A percentile compares a stretch with the other conserved stretches of the same genome.
These are phyloP conservation scores for Scedosporium aurantiacum DNA, from an alignment of 2,329 filamentous ascomycete species.

Conservation along the genomic window DNA sequence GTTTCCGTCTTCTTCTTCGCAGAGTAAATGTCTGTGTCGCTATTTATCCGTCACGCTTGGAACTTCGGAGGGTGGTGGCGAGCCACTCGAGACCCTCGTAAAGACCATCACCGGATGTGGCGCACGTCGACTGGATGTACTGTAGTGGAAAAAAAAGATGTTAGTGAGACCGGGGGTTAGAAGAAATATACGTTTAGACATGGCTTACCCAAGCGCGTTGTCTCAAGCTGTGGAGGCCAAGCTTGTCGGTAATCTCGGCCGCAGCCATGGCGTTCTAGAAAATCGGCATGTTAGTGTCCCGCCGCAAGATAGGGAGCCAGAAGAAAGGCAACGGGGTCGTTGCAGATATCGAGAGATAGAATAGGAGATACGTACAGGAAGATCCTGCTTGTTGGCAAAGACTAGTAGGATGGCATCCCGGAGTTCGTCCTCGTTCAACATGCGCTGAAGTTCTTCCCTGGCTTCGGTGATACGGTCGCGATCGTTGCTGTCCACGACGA, in stretches of 20 bases:
- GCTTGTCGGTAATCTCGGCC: slow-evolving; percentile 99
- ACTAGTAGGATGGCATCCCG: slow-evolving; percentile 93
- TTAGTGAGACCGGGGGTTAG: slow-evolving; percentile 2
- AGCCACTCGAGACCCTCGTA: slow-evolving; percentile 98
- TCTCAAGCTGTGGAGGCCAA: slow-evolving; percentile 97
- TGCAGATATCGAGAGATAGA: neutral
- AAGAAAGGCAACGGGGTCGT: slow-evolving; percentile 1
- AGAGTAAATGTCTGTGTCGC: slow-evolving; percentile 8
- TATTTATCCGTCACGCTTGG: slow-evolving; percentile 14
- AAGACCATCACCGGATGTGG: slow-evolving; percentile 96
- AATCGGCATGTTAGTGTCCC: neutral
- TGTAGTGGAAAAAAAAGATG: slow-evolving; percentile 22
- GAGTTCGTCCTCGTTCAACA: slow-evolving; percentile 98
- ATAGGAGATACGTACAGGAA: slow-evolving; percentile 58
- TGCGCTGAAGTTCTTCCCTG: slow-evolving; percentile 89
- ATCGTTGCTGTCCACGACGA: slow-evolving; percentile 99
- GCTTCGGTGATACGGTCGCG: slow-evolving; percentile 96
- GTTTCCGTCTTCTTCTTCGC: slow-evolving; percentile 9
- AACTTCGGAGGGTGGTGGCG: slow-evolving; percentile 71
- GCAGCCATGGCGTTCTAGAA: slow-evolving; percentile 96
- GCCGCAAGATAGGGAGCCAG: neutral
- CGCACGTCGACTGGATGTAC: slow-evolving; percentile 99
- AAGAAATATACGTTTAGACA: neutral
- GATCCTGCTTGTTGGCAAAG: slow-evolving; percentile 99
- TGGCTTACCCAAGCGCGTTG: slow-evolving; percentile 92